Conservation (phyloP, 2,329 filamentous ascomycete species). For the Stagonosporopsis rhizophila region DNA sequence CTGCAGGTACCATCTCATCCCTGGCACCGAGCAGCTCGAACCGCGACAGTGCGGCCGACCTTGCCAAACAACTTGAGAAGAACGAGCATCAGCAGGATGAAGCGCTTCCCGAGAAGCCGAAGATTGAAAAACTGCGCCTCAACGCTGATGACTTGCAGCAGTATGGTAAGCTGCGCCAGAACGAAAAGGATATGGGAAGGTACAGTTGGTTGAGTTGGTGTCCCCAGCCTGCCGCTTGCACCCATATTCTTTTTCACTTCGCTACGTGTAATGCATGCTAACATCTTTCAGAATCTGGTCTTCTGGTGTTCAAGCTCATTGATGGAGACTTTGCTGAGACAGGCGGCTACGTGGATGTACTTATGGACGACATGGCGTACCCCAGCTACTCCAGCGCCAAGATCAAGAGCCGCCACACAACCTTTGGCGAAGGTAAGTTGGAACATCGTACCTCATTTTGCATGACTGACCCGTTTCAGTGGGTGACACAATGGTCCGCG, state of each 20-base stretch:
- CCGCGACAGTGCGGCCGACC: slow-evolving; percentile 46
- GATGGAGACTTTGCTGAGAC: slow-evolving; percentile 83
- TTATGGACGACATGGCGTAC: slow-evolving; percentile 95
- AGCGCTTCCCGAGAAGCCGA: slow-evolving; percentile 60
- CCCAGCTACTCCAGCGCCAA: slow-evolving; percentile 84
- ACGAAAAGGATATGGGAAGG: slow-evolving; percentile 19
- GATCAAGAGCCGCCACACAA: slow-evolving; percentile 71
- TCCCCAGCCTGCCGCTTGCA: slow-evolving; percentile 24
- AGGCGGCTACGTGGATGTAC: slow-evolving; percentile 80
- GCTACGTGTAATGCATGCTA: slow-evolving; percentile 34
- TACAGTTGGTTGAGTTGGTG: slow-evolving; percentile 39
- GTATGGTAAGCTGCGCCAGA: slow-evolving; percentile 64
- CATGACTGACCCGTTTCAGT: slow-evolving; percentile 54
- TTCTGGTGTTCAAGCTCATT: slow-evolving; percentile 93
- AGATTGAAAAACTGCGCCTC: slow-evolving; percentile 78
- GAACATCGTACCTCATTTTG: neutral
- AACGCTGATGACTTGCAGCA: slow-evolving; percentile 79
- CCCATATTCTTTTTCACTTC: slow-evolving; percentile 24
- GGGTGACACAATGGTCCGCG: slow-evolving; percentile 93
- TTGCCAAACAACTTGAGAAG: slow-evolving; percentile 55
- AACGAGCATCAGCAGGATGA: slow-evolving; percentile 57
- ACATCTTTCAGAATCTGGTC: slow-evolving; percentile 73
- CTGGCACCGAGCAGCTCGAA: slow-evolving; percentile 39
- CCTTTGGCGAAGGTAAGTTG: slow-evolving; percentile 77
- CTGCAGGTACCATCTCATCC: slow-evolving; percentile 53